These are phyloP conservation scores for Funneliformis mosseae DNA, from an alignment of 192 early-diverging fungal species.

Conservation along the genomic window DNA sequence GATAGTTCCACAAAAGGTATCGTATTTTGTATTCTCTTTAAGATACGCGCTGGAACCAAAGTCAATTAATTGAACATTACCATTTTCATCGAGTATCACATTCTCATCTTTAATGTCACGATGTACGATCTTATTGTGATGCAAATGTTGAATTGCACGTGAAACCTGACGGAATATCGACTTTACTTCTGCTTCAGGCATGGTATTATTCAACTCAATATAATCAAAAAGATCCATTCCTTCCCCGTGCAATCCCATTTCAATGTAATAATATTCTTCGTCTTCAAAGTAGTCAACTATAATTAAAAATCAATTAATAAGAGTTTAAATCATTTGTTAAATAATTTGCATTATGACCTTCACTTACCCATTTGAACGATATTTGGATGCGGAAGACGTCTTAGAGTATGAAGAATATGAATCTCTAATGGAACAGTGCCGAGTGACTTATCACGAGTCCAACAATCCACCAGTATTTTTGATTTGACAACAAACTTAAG, in stretches of 20 bases:
- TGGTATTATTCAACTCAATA: conserved; percentile 61
- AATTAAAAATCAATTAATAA: conserved; percentile 33
- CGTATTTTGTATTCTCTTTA: conserved; percentile 57
- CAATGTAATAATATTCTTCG: conserved; percentile 67
- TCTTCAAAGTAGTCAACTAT: conserved; percentile 76
- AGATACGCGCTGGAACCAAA: conserved; percentile 76
- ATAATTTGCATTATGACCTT: not conserved
- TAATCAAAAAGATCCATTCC: conserved; percentile 73
- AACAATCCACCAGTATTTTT: conserved; percentile 63
- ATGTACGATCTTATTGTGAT: conserved; percentile 70
- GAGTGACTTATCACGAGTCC: conserved; percentile 68
- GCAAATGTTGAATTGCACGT: conserved; percentile 60
- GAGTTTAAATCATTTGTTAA: conserved; percentile 21
- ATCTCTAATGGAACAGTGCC: conserved; percentile 78
- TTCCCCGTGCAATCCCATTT: conserved; percentile 61
- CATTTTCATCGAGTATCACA: conserved; percentile 66
- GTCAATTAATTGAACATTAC: conserved; percentile 75
- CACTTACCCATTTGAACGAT: conserved; percentile 55
- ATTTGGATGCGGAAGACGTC: conserved; percentile 56
- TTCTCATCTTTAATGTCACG: conserved; percentile 92
- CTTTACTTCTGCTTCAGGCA: conserved; percentile 58
- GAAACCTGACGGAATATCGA: conserved; percentile 62
- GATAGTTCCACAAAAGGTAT: conserved; percentile 74
- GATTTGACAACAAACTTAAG: conserved; percentile 76
- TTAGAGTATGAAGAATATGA: conserved; percentile 66